Evolutionary conservation across 2,329 filamentous ascomycete genomes (phyloP).

Genomic region (Parastagonospora avenae): DNA sequence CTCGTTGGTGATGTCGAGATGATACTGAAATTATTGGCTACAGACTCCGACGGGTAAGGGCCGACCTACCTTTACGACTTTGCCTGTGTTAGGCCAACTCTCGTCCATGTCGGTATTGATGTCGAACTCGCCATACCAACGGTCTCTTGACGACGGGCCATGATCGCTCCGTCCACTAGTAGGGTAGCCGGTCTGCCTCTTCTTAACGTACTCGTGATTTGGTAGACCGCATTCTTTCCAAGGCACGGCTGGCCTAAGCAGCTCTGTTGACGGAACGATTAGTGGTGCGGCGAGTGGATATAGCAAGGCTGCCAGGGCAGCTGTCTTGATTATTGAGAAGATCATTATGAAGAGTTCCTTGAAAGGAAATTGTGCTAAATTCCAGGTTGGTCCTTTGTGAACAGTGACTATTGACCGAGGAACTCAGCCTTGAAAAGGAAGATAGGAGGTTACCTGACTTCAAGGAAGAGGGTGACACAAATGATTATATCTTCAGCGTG

Average conservation of each 20-base stretch:
- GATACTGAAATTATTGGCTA: slow-evolving; percentile 43
- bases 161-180: slow-evolving; percentile 19
- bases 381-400: slow-evolving; percentile 1
- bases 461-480: slow-evolving; percentile 20
- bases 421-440: slow-evolving; percentile 9
- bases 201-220: not conserved
- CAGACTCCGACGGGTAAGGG: not conserved
- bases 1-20: slow-evolving; percentile 50
- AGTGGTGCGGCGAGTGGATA: slow-evolving; percentile 20
- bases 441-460: slow-evolving; percentile 11
- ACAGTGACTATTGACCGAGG: slow-evolving; percentile 3
- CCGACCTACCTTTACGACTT: slow-evolving; percentile 31
- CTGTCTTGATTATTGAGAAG: slow-evolving; percentile 2
- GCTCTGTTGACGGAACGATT: slow-evolving; percentile 15
- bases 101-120: slow-evolving; percentile 53
- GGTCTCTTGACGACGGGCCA: slow-evolving; percentile 29
- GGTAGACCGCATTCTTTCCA: slow-evolving; percentile 28
- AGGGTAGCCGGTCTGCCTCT: slow-evolving; percentile 14
- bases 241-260: slow-evolving; percentile 23
- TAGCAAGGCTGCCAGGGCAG: slow-evolving; percentile 18
- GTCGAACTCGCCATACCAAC: slow-evolving; percentile 40
- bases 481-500: slow-evolving; percentile 19
- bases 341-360: slow-evolving; percentile 16
- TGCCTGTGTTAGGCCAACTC: slow-evolving; percentile 51
- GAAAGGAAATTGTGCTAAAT: slow-evolving; percentile 11